Percentiles rank a stretch among this genome's conserved stretches.
These are phyloP conservation scores for Escallonia herrerae DNA, from an alignment of 129 eudicot genomes.

Conservation along the genomic window DNA sequence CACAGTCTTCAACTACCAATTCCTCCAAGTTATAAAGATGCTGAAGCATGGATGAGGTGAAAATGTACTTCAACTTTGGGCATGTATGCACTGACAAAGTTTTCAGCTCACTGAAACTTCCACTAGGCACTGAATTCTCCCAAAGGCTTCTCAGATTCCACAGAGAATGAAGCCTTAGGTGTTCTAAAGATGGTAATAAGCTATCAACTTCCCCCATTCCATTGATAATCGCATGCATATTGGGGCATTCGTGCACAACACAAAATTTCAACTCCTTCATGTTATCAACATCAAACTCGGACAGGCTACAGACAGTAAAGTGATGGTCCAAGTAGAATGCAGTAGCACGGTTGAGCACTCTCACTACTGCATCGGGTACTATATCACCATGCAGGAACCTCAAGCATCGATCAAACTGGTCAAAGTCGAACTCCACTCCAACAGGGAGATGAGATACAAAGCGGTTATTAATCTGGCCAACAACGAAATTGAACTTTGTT, in stretches of 20 bases:
- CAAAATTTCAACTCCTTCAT: constrained; percentile 6
- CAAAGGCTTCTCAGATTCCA: constrained; percentile 24
- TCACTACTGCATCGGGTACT: neutral
- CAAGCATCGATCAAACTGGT: constrained; percentile 6
- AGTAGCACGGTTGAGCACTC: neutral
- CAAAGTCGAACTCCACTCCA: constrained; percentile 4
- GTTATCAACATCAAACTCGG: constrained; percentile 7
- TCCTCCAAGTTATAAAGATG: constrained; percentile 15
- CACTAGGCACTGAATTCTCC: neutral
- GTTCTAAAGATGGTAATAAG: constrained; percentile 6
- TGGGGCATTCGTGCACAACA: constrained; percentile 12
- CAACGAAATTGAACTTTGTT: constrained; percentile 10
- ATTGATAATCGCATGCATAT: neutral
- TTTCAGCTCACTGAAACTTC: neutral
- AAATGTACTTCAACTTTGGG: constrained; percentile 9
- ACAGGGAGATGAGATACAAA: constrained; percentile 6
- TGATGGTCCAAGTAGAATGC: constrained; percentile 10
- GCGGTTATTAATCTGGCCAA: constrained; percentile 10
- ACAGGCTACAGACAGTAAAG: constrained; percentile 3
- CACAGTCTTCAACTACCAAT: constrained; percentile 22
- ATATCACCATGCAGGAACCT: constrained; percentile 7
- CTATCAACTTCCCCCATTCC: neutral
- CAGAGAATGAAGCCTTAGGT: constrained; percentile 13
- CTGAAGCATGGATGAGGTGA: constrained; percentile 7
- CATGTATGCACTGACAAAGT: constrained; percentile 4